Conservation (phyloP, 305 asterid species). For the Fraxinus dipetala region DNA sequence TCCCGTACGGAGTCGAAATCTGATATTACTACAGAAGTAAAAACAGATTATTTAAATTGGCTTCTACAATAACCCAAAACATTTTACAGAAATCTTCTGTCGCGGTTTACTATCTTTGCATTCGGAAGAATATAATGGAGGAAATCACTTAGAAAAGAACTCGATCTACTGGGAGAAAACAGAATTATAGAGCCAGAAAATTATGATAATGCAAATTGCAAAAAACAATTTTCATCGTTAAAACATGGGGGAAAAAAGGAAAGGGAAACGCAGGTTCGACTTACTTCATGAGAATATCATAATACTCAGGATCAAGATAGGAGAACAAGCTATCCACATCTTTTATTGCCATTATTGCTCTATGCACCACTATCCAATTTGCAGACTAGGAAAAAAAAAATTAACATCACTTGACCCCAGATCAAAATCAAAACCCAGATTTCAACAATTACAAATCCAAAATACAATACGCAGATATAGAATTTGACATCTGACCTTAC, state of each 20-base stretch:
- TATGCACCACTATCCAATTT: conserved; percentile 94
- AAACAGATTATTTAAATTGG: neutral
- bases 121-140: neutral
- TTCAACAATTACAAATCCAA: neutral
- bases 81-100: neutral
- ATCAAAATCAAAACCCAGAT: neutral
- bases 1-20: neutral
- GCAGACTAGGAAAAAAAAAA: conserved; percentile 51
- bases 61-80: neutral
- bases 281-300: conserved; percentile 95
- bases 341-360: conserved; percentile 94
- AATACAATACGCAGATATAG: neutral
- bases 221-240: neutral
- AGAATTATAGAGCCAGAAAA: neutral
- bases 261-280: conserved; percentile 16
- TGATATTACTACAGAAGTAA: neutral
- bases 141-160: neutral
- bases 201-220: conserved; percentile 7
- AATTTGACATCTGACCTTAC: conserved; percentile 55
- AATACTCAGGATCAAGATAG: conserved; percentile 86
- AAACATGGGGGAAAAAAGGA: neutral
- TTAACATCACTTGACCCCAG: conserved; percentile 13
- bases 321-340: conserved; percentile 88
- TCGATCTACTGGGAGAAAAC: neutral
- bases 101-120: neutral